Base-by-base conservation (phyloP, 306 rosid genomes). In the cucumber (Cucumis sativus) region DNA sequence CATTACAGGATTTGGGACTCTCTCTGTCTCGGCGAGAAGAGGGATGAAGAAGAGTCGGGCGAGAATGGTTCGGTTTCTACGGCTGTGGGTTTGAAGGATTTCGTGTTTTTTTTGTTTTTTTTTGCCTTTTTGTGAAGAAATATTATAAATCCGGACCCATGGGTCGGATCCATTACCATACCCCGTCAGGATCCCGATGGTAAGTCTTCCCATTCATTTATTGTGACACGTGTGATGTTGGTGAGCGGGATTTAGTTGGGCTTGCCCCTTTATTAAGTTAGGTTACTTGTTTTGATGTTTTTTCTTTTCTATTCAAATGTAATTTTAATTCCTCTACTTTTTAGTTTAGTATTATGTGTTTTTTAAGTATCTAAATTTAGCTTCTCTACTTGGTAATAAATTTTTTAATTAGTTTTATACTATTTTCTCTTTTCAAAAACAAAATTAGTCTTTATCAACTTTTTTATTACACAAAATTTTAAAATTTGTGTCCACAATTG, bases 1-100 rank as follows among this genome's bases (percentile, higher is more conserved):
- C 92, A 89, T 89, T 60, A 15, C 49, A 23, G 54, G 37, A 25
- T 35, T 23, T 43, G 37, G 5, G 5, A 33, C n/a, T 61, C 66
- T 41, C 57, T 39, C n/a, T 23, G 56, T 13, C 33, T 23, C 65
- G 28, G 25, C 61, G 28, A 6, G 56, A 6, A 51, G 56, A 15
- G 2, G 56, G 54, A 10, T 2, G 54, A 47, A 13, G 54, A 47
- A 47, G 54, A 13, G 54, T 47, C 54, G 5, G 54, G 54, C 4
- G 6, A 47, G 54, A 13, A 47, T 47, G 54, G 54, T 47, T 47
- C 54, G 54, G 16, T 12, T 47, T 47, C 8, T 66, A 15, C 51
- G 65, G 17, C 8, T 59, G 2, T 59, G 37, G 35, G 35, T 25
- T 23, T 28, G 21, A 63, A 6, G 75, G 2, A 1, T 4, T 33